phyloP scores from a whole-genome alignment of 768 basidiomycete genomes.

The Russula abietina region DNA sequence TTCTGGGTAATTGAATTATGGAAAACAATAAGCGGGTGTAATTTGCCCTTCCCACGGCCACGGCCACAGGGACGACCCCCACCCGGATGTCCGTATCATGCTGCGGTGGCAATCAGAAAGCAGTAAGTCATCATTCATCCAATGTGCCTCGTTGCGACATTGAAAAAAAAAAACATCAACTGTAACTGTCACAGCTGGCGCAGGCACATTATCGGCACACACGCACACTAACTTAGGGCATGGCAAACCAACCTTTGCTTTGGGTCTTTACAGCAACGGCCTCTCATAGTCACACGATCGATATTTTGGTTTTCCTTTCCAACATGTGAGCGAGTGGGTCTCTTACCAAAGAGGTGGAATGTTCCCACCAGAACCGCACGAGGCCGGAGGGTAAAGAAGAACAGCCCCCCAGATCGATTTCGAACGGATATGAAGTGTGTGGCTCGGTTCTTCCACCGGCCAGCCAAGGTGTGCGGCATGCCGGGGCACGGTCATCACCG shows the following conservation, averaged over 20 bases:
- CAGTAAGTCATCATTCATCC: background rate
- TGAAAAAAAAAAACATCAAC: background rate
- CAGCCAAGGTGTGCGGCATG: background rate
- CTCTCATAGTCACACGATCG: background rate
- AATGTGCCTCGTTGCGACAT: conserved; percentile 9
- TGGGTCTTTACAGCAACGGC: background rate
- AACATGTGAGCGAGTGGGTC: too few species aligned
- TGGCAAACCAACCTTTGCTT: too few species aligned
- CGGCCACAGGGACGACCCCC: background rate
- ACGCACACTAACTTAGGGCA: too few species aligned
- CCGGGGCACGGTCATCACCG: conserved; percentile 15
- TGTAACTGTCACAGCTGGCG: background rate
- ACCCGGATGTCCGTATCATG: conserved; percentile 8
- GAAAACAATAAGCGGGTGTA: background rate
- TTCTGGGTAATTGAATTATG: background rate
- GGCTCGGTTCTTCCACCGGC: background rate
- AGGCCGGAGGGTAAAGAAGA: background rate
- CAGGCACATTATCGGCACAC: background rate
- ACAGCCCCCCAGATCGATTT: background rate
- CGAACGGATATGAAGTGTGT: background rate
- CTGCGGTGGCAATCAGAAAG: background rate
- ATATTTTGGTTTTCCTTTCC: background rate
- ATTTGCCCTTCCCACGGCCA: conserved; percentile 8
- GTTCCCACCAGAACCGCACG: background rate
- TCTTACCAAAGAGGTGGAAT: background rate